Evolutionary conservation across 140 eudicot genomes (phyloP).

Genomic region (Bidens hawaiensis): DNA sequence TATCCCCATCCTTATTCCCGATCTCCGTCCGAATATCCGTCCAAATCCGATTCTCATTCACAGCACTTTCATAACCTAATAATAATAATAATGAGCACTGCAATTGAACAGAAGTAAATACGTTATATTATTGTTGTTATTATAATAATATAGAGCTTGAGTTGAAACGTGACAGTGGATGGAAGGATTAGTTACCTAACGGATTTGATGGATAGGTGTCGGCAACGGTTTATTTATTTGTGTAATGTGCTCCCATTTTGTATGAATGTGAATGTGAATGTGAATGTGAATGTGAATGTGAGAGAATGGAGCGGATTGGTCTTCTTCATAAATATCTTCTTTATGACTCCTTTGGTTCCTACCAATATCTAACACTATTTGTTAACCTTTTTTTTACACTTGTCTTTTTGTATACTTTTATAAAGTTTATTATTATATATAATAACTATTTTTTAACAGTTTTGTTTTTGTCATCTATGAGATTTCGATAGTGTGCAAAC

Average conservation of each 20-base stretch:
- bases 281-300: constrained; percentile 21
- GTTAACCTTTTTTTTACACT: neutral
- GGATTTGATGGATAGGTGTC: constrained; percentile 24
- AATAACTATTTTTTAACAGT: neutral
- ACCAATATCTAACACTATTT: constrained; percentile 3
- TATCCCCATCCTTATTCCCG: constrained; percentile 24
- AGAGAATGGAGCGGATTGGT: constrained; percentile 19
- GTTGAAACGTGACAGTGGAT: neutral
- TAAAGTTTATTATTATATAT: neutral
- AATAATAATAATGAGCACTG: too few relatives aligned
- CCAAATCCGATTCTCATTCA: neutral
- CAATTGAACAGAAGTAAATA: neutral
- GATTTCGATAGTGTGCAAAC: too few relatives aligned
- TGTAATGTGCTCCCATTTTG: constrained; percentile 25
- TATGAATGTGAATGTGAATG: neutral
- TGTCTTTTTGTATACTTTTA: constrained; percentile 18
- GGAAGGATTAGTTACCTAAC: constrained; percentile 14
- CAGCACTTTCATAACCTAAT: neutral
- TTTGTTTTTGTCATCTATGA: too few relatives aligned
- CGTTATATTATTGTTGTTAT: neutral
- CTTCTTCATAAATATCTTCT: constrained; percentile 29
- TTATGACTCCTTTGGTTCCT: constrained; percentile 11
- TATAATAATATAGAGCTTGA: neutral
- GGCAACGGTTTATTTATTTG: constrained; percentile 25
- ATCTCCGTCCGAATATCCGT: neutral